phyloP scores from a whole-genome alignment of 2,329 filamentous ascomycete species.

The Fusarium hostae region DNA sequence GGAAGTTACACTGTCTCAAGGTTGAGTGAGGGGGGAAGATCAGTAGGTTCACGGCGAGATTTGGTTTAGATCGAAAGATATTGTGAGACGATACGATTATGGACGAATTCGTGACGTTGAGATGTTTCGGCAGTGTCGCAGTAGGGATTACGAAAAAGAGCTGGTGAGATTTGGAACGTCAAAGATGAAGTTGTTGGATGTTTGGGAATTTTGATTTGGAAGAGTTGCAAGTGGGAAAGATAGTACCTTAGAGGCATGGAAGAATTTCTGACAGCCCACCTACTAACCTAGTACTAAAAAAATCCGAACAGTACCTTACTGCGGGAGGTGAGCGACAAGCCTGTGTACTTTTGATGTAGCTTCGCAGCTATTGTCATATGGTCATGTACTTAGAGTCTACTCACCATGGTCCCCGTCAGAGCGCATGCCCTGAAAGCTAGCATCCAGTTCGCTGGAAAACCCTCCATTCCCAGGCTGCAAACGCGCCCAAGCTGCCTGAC shows the following conservation, averaged over 20 bases:
- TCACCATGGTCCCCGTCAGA: background rate
- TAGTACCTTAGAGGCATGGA: conserved; percentile 17
- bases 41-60: conserved; percentile 19
- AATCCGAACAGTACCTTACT: conserved; percentile 5
- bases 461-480: conserved; percentile 14
- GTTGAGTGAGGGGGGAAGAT: conserved; percentile 37
- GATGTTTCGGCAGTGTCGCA: background rate
- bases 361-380: background rate
- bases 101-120: conserved; percentile 17
- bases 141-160: background rate
- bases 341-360: conserved; percentile 5
- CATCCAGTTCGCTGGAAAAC: conserved; percentile 24
- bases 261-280: conserved; percentile 38
- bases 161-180: conserved; percentile 8
- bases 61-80: conserved; percentile 11
- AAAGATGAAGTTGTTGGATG: conserved; percentile 22
- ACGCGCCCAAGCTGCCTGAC: background rate
- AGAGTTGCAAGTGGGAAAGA: conserved; percentile 33
- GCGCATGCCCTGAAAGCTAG: conserved; percentile 23
- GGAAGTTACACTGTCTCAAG: conserved; percentile 31
- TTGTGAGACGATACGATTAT: background rate
- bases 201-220: conserved; percentile 29
- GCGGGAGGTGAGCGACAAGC: background rate
- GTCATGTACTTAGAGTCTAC: conserved; percentile 7
- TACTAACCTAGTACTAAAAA: conserved; percentile 12